Base-by-base conservation (phyloP, 129 eudicot species). In the Oenanthe sinensis region DNA sequence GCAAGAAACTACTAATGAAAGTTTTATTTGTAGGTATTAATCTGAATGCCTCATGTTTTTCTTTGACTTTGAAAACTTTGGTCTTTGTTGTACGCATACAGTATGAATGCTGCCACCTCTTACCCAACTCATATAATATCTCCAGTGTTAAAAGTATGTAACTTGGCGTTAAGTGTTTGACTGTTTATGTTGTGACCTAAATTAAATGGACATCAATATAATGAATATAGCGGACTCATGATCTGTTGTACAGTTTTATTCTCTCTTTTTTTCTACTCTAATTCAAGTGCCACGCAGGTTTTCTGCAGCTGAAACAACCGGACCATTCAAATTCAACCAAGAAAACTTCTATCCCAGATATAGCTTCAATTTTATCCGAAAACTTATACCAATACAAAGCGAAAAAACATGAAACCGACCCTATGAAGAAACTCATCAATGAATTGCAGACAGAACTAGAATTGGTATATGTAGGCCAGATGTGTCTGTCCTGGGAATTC, bases 401-500 rank as follows among this genome's bases (percentile, higher is more conserved):
- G 75, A 92, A 84, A 79, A 84, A 86, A 37, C 67, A 73, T 54
- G 92, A 85, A 47, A 79, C 65, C 46, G 91, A 88, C 58, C 97
- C 91, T 24, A 88, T 85, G 80, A 75, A 77, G 52, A 96, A 85
- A 83, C 87, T 92, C 65, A 79, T 86, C 69, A 81, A 85, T 76
- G 99, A 96, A 77, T 71, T 92, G 74, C 84, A 88, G 76, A 86
- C 93, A 39, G 97, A 96, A 71, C 83, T 96, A 74, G 99, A 96
- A 73, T 88, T 86, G 47, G 91, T 92, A 16, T 96, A 96, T 78
- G 97, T 96, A 15, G 93, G 97, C 26, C 99, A 96, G 71, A 88
- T 92, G 95, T 92, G 99, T 75, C 92, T 96, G 39, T 96, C 99
- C 0, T 96, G 99, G 99, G 99, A 96, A 78, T 79, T 96, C 70